phyloP scores from a whole-genome alignment of 179 eudicot species.

The Patellifolia procumbens region DNA sequence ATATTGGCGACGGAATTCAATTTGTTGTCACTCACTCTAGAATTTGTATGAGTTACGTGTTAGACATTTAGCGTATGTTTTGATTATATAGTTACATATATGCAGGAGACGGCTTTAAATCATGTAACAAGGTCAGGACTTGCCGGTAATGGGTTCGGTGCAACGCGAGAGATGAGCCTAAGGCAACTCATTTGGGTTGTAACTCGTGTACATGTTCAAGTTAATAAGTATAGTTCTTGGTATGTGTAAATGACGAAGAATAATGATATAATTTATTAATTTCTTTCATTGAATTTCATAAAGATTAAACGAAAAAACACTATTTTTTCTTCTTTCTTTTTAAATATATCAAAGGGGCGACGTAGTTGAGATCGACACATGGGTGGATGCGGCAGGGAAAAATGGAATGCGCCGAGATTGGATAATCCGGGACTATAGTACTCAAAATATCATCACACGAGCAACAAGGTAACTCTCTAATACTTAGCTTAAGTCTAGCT shows the following conservation, averaged over 20 bases:
- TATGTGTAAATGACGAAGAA: constrained; percentile 19
- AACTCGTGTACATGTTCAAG: constrained; percentile 74
- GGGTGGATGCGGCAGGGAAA: constrained; percentile 85
- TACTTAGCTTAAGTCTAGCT: no score
- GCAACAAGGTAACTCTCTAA: constrained; percentile 60
- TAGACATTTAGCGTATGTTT: background rate
- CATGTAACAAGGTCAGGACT: constrained; percentile 78
- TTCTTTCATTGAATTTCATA: background rate
- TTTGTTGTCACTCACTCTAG: no score
- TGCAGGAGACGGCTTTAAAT: constrained; percentile 80
- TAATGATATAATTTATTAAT: background rate
- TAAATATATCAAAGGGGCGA: constrained; percentile 57
- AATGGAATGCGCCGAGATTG: constrained; percentile 87
- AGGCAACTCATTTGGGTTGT: constrained; percentile 91
- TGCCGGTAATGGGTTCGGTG: constrained; percentile 76
- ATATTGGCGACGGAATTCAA: no score
- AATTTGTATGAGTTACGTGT: no score
- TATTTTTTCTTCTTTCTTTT: background rate
- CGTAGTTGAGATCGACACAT: constrained; percentile 78
- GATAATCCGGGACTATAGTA: constrained; percentile 66
- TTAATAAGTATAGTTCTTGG: constrained; percentile 83
- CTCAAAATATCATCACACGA: constrained; percentile 63
- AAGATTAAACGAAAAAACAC: background rate
- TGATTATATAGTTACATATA: background rate
- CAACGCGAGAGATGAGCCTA: constrained; percentile 77